Percentiles rank a stretch among this genome's conserved stretches.
Evolutionary conservation across 2,329 filamentous ascomycete species (phyloP).

Genomic region (Fusarium brevicatenulatum): DNA sequence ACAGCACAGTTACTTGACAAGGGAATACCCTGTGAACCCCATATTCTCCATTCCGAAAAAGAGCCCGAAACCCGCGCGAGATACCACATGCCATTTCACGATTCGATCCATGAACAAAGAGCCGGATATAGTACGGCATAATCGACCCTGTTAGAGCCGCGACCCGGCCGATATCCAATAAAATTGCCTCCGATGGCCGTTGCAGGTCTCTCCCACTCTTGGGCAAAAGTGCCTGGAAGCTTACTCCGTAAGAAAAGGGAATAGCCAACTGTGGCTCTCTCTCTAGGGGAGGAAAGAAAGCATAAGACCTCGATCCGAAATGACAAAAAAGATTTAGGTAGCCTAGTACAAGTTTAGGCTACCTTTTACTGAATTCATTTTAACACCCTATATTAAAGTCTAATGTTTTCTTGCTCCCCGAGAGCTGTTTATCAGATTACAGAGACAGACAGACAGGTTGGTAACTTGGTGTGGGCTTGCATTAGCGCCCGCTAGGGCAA

Average conservation of each 20-base stretch:
- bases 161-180: conserved; percentile 37
- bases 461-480: conserved; percentile 11
- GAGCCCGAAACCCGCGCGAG: neutral
- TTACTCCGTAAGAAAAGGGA: neutral
- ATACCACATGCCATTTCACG: neutral
- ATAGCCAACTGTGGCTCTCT: conserved; percentile 7
- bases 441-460: neutral
- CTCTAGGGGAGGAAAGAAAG: neutral
- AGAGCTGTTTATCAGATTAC: conserved; percentile 4
- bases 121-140: conserved; percentile 11
- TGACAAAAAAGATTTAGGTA: neutral
- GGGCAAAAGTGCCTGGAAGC: conserved; percentile 17
- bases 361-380: neutral
- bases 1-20: neutral
- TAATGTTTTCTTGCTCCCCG: neutral
- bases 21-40: neutral
- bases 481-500: conserved; percentile 26
- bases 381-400: neutral
- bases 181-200: conserved; percentile 21
- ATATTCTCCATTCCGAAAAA: conserved; percentile 13
- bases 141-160: conserved; percentile 9
- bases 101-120: neutral
- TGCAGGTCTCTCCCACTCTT: neutral
- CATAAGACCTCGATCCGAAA: neutral
- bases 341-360: neutral